A percentile compares a stretch with the other conserved stretches of the same genome.
Evolutionary conservation across 2,329 filamentous ascomycete species (phyloP).

Genomic region (Aspergillus tanneri): DNA sequence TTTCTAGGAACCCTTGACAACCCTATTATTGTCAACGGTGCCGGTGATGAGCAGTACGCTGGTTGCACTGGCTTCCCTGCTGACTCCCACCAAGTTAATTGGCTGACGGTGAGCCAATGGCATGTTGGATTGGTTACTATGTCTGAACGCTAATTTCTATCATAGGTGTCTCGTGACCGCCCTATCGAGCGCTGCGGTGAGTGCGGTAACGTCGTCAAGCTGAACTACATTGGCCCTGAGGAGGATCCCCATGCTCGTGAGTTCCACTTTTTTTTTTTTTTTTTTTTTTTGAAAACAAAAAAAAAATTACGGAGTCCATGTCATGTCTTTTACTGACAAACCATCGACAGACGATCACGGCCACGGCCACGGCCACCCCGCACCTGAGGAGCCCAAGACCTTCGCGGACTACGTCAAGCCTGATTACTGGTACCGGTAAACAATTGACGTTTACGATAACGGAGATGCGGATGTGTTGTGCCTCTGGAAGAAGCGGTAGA

Average conservation of each 20-base stretch:
- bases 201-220: slow-evolving; percentile 95
- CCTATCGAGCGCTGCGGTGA: slow-evolving; percentile 94
- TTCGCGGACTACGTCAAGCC: slow-evolving; percentile 95
- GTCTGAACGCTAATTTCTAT: background rate
- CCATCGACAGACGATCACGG: slow-evolving; percentile 41
- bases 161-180: slow-evolving; percentile 80
- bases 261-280: slow-evolving; percentile 20
- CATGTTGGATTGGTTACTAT: background rate
- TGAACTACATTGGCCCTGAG: slow-evolving; percentile 87
- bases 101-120: slow-evolving; percentile 72
- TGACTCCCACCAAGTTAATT: slow-evolving; percentile 86
- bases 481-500: slow-evolving; percentile 3
- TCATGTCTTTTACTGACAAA: slow-evolving; percentile 14
- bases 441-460: slow-evolving; percentile 22
- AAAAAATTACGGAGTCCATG: background rate
- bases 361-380: slow-evolving; percentile 44
- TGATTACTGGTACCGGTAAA: slow-evolving; percentile 75
- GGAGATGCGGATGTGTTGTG: slow-evolving; percentile 13
- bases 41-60: slow-evolving; percentile 92
- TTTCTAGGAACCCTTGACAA: slow-evolving; percentile 75
- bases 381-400: slow-evolving; percentile 83
- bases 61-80: slow-evolving; percentile 93
- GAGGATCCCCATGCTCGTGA: slow-evolving; percentile 66
- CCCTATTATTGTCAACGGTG: slow-evolving; percentile 86
- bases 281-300: background rate